Evolutionary conservation across 139 green algal genomes (phyloP).

Genomic region (Nannochloris sp.): DNA sequence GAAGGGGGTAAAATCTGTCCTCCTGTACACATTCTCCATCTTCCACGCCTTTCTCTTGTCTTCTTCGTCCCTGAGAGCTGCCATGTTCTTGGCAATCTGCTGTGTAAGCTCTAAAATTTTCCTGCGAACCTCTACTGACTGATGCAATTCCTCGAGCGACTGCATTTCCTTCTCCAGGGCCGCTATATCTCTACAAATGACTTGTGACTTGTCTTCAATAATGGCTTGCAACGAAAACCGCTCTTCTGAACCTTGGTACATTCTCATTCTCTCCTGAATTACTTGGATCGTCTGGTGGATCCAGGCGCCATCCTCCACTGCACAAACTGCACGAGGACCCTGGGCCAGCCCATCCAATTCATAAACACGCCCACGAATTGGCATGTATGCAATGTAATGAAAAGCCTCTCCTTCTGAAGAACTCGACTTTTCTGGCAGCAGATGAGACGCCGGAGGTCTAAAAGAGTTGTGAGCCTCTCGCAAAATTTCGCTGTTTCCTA

Average conservation of each 20-base stretch:
- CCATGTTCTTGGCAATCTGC: not conserved
- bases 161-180: slow-evolving; percentile 16
- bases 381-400: slow-evolving; percentile 83
- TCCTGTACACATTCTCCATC: slow-evolving; percentile 84
- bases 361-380: slow-evolving; percentile 68
- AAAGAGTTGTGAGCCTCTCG: slow-evolving; percentile 92
- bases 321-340: slow-evolving; percentile 75
- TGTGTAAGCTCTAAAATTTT: not conserved
- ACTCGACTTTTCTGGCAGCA: slow-evolving; percentile 51
- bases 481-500: slow-evolving; percentile 91
- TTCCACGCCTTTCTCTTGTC: slow-evolving; percentile 65
- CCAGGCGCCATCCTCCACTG: slow-evolving; percentile 65
- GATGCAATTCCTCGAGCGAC: not conserved
- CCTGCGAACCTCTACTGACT: not conserved
- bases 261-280: slow-evolving; percentile 68
- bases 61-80: slow-evolving; percentile 53
- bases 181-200: slow-evolving; percentile 20
- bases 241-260: slow-evolving; percentile 81
- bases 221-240: slow-evolving; percentile 97
- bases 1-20: slow-evolving; percentile 93
- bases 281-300: slow-evolving; percentile 33
- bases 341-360: slow-evolving; percentile 95
- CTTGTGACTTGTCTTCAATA: slow-evolving; percentile 22
- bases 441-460: slow-evolving; percentile 73
- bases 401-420: slow-evolving; percentile 57